A percentile compares a stretch with the other conserved stretches of the same genome.
phyloP scores from a whole-genome alignment of 2,329 filamentous ascomycete species.

The Cladophialophora carrionii region DNA sequence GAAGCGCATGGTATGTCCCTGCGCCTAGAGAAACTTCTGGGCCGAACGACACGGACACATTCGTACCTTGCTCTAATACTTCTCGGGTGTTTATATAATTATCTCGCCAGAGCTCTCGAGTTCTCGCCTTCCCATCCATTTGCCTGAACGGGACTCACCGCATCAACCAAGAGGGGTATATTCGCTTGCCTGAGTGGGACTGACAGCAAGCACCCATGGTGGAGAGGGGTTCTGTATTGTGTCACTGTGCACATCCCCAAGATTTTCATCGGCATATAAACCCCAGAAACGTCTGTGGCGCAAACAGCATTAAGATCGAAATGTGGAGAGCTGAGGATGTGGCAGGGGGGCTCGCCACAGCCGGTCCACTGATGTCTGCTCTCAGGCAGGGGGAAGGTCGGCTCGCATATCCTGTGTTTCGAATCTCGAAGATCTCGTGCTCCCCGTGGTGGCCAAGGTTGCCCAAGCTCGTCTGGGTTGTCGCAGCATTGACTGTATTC shows the following conservation, averaged over 20 bases:
- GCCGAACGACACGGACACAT: background rate
- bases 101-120: background rate
- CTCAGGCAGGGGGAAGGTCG: background rate
- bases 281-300: background rate
- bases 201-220: no score
- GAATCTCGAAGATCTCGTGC: background rate
- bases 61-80: background rate
- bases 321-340: conserved; percentile 4
- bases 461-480: background rate
- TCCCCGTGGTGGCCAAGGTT: background rate
- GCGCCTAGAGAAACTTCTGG: background rate
- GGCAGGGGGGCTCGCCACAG: background rate
- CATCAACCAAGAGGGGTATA: background rate
- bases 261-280: background rate
- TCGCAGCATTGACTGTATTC: background rate
- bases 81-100: background rate
- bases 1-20: conserved; percentile 8
- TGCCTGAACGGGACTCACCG: conserved; percentile 3
- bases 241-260: background rate
- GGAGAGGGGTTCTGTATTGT: conserved; percentile 1
- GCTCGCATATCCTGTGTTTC: background rate
- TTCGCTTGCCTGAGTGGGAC: background rate
- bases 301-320: background rate
- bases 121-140: background rate
- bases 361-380: background rate